A percentile compares a stretch with the other conserved stretches of the same genome.
Evolutionary conservation across 495 filamentous ascomycete species (phyloP).

Genomic region (Usnea hakonensis): DNA sequence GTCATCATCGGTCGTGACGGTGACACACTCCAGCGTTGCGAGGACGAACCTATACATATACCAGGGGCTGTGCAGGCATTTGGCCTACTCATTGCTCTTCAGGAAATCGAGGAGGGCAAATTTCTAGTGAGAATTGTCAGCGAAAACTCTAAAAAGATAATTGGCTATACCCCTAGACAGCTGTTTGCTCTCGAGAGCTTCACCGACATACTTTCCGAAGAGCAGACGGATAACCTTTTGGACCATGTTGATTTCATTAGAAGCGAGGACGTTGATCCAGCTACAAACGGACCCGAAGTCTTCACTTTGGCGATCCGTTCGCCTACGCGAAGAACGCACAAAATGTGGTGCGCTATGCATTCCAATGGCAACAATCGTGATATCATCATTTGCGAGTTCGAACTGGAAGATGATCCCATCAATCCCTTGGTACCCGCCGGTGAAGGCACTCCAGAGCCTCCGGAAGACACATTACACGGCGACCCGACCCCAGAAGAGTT

Average conservation of each 20-base stretch:
- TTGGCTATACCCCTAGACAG: constrained; percentile 70
- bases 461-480: constrained; percentile 66
- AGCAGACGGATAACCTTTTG: constrained; percentile 72
- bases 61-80: constrained; percentile 88
- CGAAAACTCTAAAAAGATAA: constrained; percentile 72
- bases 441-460: constrained; percentile 47
- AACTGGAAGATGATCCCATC: constrained; percentile 70
- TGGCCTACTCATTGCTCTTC: constrained; percentile 69
- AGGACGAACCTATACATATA: constrained; percentile 90
- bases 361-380: constrained; percentile 56
- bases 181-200: constrained; percentile 72
- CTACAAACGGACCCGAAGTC: constrained; percentile 73
- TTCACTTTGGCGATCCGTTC: constrained; percentile 65
- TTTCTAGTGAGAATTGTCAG: constrained; percentile 72
- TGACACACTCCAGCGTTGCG: constrained; percentile 56
- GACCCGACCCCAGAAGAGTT: constrained; percentile 66
- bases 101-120: constrained; percentile 59
- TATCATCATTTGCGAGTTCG: constrained; percentile 84
- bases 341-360: constrained; percentile 88
- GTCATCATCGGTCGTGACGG: constrained; percentile 75
- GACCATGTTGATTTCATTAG: constrained; percentile 85
- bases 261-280: constrained; percentile 66
- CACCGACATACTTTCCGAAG: constrained; percentile 69
- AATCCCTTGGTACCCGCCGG: constrained; percentile 59
- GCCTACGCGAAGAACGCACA: constrained; percentile 45